Conservation (phyloP, 495 filamentous ascomycete genomes). For the Chaetomium fimeti region DNA sequence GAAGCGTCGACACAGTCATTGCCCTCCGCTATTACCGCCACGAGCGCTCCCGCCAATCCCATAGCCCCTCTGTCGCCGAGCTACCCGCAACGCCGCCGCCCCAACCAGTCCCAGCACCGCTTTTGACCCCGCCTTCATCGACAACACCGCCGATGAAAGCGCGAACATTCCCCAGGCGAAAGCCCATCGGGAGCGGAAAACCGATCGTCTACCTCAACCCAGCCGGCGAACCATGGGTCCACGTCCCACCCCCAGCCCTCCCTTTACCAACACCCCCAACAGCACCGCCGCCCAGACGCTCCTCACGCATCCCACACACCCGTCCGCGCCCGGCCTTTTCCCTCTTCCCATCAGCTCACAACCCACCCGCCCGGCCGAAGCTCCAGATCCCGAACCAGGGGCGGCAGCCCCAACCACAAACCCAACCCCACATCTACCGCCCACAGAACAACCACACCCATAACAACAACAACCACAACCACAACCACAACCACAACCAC, state of each 20-base stretch:
- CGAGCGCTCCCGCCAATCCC: background rate
- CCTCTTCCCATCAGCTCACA: slow-evolving; percentile 4
- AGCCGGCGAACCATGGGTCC: slow-evolving; percentile 25
- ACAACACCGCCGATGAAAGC: slow-evolving; percentile 3
- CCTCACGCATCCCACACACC: background rate
- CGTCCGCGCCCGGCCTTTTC: slow-evolving; percentile 3
- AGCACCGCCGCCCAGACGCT: slow-evolving; percentile 4
- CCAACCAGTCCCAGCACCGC: background rate
- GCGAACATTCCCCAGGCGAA: background rate
- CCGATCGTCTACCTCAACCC: slow-evolving; percentile 22
- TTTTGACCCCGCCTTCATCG: slow-evolving; percentile 4
- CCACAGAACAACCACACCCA: background rate
- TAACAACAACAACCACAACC: background rate
- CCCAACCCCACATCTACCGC: background rate
- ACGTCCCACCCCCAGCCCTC: slow-evolving; percentile 19
- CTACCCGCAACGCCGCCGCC: slow-evolving; percentile 12
- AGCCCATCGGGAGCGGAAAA: background rate
- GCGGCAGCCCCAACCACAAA: background rate
- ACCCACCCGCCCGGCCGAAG: background rate
- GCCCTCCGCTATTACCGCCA: slow-evolving; percentile 19
- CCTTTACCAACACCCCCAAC: slow-evolving; percentile 16
- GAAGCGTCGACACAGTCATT: slow-evolving; percentile 22
- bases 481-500: background rate
- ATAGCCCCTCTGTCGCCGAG: slow-evolving; percentile 11
- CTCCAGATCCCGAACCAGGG: background rate